Base-by-base conservation (phyloP, 2,329 filamentous ascomycete genomes). In the Aspergillus jensenii region DNA sequence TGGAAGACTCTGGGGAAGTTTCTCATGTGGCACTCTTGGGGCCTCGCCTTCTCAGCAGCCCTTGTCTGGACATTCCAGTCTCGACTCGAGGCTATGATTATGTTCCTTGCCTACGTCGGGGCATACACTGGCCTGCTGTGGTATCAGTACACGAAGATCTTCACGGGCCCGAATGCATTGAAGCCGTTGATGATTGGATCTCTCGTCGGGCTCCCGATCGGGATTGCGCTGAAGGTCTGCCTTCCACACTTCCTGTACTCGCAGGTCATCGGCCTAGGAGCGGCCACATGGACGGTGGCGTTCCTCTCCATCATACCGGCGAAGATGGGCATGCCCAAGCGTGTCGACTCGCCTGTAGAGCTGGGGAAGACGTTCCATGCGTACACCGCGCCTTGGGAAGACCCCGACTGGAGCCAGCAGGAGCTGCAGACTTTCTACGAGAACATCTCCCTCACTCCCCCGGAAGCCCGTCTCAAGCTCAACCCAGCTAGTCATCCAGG, bases 71-170 rank as follows among this genome's bases (percentile, higher is more conserved):
- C 76, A 6, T 83, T 84, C 64, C 76, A 82, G 51, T 68, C 67
- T 27, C 71, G 73, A 3, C 15, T 70, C 9, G 65, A 74, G 48
- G 79, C 77, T 4, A 74, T 79, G 56, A 74, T 78, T 59, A 79
- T 83, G 71, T 85, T 82, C 66, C 70, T 81, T 23, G 65, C 76
- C 4, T 83, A 83, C 46, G 73, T 81, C 12, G 67, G 75, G 15
- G 74, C 80, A 7, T 83, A 83, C 62, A 82, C 78, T 21, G 82
- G 82, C 3, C 67, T 84, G 33, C 72, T 84, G 7, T 80, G 79
- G 67, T 84, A 83, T 58, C 82, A 82, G 65, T 82, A 81, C 68
- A 81, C 74, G 40, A 81, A 79, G 67, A 82, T 83, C 43, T 83
- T 82, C 64, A 77, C 78, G 7, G 82, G 81, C 0, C 76, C 79